These are phyloP conservation scores for Suillus paluster DNA, from an alignment of 768 basidiomycete species.

Conservation along the genomic window DNA sequence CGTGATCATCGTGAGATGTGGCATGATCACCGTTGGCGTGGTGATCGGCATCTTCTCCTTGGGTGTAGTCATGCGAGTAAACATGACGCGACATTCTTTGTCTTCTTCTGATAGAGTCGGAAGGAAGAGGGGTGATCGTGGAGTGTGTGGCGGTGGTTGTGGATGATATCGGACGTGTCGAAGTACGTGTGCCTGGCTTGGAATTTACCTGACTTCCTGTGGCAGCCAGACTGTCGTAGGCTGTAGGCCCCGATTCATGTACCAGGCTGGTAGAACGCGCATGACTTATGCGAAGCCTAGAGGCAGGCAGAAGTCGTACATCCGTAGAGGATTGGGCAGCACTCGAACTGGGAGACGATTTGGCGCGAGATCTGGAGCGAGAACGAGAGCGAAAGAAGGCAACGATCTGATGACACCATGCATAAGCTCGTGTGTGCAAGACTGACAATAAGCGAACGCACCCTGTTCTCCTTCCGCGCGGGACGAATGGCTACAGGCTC, in stretches of 20 bases:
- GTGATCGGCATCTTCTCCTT: constrained; percentile 18
- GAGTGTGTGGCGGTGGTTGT: constrained; percentile 65
- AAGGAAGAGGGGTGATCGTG: constrained; percentile 62
- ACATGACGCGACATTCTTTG: constrained; percentile 19
- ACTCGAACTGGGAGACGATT: constrained; percentile 6
- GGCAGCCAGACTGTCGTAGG: constrained; percentile 15
- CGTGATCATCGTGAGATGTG: constrained; percentile 25
- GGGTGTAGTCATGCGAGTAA: constrained; percentile 18
- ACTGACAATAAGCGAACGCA: constrained; percentile 22
- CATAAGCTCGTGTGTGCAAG: constrained; percentile 7
- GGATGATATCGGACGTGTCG: constrained; percentile 67
- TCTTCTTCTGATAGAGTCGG: constrained; percentile 38
- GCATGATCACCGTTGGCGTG: constrained; percentile 14
- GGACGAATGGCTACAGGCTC: constrained; percentile 9
- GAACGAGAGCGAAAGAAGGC: constrained; percentile 65
- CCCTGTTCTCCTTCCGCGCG: constrained; percentile 49
- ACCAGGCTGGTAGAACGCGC: constrained; percentile 18
- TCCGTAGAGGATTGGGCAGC: constrained; percentile 11
- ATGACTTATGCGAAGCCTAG: constrained; percentile 14
- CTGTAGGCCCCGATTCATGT: constrained; percentile 7
- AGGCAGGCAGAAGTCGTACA: constrained; percentile 20
- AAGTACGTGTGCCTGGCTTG: constrained; percentile 50
- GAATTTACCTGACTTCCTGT: constrained; percentile 20
- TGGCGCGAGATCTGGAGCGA: constrained; percentile 37
- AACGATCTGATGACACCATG: constrained; percentile 50